Evolutionary conservation across 306 rosid species (phyloP), one percentile per base, ranked within the genome.

Genomic region (Hylodesmum podocarpum): DNA sequence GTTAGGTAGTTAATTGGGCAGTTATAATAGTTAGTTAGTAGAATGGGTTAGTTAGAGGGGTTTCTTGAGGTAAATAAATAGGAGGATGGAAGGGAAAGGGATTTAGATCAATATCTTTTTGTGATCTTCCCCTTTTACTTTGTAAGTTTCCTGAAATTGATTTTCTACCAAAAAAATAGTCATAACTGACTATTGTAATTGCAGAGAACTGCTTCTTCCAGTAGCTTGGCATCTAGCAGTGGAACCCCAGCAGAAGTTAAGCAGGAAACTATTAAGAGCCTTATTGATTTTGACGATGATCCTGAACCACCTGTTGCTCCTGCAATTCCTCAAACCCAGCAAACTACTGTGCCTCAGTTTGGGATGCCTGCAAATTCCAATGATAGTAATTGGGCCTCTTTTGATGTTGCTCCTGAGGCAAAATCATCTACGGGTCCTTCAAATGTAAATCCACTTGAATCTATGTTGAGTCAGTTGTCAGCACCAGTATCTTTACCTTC

Each of bases 241-340:
- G 95, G 89, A 85, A 89, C 83, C 70, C 69, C 82, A 0, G 82
- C 66, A 50, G 96, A 92, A 87, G 91, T 84, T 81, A 92, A 92
- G 82, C 66, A 75, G 69, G 93, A 88, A 74, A 81, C 87, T 72
- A 24, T 81, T 51, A 85, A 73, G 81, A 94, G 97, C 84, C 91
- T 94, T 86, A 95, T 92, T 83, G 97, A 95, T 84, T 95, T 95
- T 85, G 98, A 89, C 82, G 92, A 88, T 64, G 89, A 85, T 58
- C 87, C 89, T 61, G 89, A 78, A 81, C 93, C 95, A 80, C 83
- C 93, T 46, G 43, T 79, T 75, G 78, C 90, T 75, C 72, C 85
- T 44, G 85, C 87, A 63, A 77, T 89, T 82, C 78, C 96, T 61
- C 93, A 85, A 76, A 63, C 83, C 57, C 91, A 83, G 43, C 97